These are phyloP conservation scores for Eremochloa ophiuroides DNA, from an alignment of 176 grass and related monocot genomes.

Conservation along the genomic window DNA sequence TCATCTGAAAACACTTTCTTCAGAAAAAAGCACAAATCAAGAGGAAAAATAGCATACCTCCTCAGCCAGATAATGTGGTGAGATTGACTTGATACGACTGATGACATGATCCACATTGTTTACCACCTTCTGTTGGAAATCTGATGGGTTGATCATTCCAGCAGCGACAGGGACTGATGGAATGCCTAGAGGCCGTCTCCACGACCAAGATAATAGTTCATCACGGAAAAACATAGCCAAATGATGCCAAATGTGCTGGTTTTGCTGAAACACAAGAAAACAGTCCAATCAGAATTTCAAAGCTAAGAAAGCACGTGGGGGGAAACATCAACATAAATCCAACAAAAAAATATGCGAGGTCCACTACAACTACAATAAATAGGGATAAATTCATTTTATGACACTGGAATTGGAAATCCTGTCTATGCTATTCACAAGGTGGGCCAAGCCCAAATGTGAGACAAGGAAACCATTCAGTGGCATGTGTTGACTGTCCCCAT, in stretches of 20 bases:
- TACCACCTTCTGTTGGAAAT: conserved; percentile 92
- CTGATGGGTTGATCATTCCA: conserved; percentile 67
- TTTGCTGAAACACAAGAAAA: conserved; percentile 67
- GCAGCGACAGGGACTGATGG: conserved; percentile 62
- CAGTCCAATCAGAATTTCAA: conserved; percentile 17
- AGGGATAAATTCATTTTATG: neutral
- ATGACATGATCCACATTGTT: conserved; percentile 93
- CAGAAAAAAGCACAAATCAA: neutral
- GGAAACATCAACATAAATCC: neutral
- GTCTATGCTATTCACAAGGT: neutral
- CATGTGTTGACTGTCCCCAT: neutral
- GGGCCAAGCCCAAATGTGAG: neutral
- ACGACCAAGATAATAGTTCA: conserved; percentile 96
- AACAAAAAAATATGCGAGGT: neutral
- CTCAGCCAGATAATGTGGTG: conserved; percentile 82
- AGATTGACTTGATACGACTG: conserved; percentile 72
- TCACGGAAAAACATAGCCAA: conserved; percentile 99
- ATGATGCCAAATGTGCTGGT: conserved; percentile 98
- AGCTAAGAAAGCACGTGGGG: neutral
- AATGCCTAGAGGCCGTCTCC: conserved; percentile 91
- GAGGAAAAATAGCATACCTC: conserved; percentile 54
- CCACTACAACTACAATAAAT: neutral
- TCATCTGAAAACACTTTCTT: neutral
- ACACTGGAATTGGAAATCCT: neutral
- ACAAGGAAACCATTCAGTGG: neutral